Evolutionary conservation across 1,284 basidiomycete genomes (phyloP).

Genomic region (Fomitopsis betulina): DNA sequence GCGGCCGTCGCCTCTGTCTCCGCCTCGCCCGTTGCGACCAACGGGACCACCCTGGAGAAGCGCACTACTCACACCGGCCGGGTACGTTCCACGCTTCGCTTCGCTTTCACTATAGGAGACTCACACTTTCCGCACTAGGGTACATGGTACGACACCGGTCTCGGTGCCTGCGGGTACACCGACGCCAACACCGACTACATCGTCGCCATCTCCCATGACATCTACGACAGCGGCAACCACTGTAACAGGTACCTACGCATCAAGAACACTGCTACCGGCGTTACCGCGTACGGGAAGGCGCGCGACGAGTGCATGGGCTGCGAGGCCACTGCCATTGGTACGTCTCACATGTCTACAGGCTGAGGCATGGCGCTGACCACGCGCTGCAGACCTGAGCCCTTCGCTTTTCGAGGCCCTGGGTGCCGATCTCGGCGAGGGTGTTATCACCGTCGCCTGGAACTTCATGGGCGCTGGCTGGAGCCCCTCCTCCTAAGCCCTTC

Average conservation of each 20-base stretch:
- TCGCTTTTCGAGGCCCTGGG: conserved; percentile 20
- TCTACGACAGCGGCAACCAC: conserved; percentile 32
- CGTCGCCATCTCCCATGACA: conserved; percentile 33
- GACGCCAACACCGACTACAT: conserved; percentile 33
- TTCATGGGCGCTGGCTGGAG: conserved; percentile 12
- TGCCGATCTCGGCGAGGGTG: conserved; percentile 14
- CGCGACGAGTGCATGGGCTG: conserved; percentile 35
- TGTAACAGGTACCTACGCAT: conserved; percentile 33
- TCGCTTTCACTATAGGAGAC: background rate
- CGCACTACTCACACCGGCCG: conserved; percentile 42
- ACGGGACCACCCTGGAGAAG: conserved; percentile 35
- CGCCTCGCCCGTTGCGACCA: conserved; percentile 42
- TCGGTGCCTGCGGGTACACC: conserved; percentile 37
- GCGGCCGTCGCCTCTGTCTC: conserved; percentile 36
- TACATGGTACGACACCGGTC: conserved; percentile 38
- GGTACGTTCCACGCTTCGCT: conserved; percentile 31
- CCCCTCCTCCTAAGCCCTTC: conserved; percentile 1
- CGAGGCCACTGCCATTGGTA: conserved; percentile 30
- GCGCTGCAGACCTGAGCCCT: conserved; percentile 19
- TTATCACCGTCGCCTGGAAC: conserved; percentile 17
- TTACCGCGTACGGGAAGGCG: conserved; percentile 25
- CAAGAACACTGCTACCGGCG: conserved; percentile 29
- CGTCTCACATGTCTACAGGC: conserved; percentile 1
- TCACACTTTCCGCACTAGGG: conserved; percentile 25
- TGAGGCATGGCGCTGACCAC: background rate